Percentiles rank a stretch among this genome's conserved stretches.
Evolutionary conservation across 2,329 filamentous ascomycete species (phyloP).

Genomic region (Venturia effusa): DNA sequence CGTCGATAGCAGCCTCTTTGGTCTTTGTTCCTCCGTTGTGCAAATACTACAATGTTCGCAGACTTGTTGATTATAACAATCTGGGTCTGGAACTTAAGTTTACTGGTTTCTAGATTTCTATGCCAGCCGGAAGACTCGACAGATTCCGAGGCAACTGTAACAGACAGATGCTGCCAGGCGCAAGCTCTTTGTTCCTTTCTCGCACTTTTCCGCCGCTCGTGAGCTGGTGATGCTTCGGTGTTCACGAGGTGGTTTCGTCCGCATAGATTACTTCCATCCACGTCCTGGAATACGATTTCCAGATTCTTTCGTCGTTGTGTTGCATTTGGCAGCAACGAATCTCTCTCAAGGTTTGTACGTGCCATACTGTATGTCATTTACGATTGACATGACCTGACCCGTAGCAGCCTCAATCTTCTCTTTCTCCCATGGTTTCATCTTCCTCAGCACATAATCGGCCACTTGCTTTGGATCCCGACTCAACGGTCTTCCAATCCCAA

Average conservation of each 20-base stretch:
- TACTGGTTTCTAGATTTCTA: neutral
- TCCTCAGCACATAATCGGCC: constrained; percentile 63
- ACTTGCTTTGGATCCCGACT: constrained; percentile 58
- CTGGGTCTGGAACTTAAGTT: too few species aligned
- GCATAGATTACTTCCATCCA: neutral
- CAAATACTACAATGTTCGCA: too few species aligned
- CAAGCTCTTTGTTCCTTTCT: neutral
- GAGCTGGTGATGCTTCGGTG: neutral
- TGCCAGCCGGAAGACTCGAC: neutral
- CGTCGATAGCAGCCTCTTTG: too few species aligned
- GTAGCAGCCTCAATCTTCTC: constrained; percentile 2
- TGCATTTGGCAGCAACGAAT: neutral
- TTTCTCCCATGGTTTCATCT: constrained; percentile 18
- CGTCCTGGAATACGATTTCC: neutral
- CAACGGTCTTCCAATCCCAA: constrained; percentile 79
- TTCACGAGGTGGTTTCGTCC: neutral
- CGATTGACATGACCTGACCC: neutral
- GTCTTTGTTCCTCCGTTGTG: too few species aligned
- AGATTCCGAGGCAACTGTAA: too few species aligned
- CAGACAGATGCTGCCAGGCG: neutral
- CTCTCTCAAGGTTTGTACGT: neutral
- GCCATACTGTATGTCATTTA: constrained; percentile 6
- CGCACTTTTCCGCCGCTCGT: neutral
- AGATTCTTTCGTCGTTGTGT: neutral
- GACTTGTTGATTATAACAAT: too few species aligned